These are phyloP conservation scores for Aspergillus bombycis DNA, from an alignment of 2,329 filamentous ascomycete species.

Conservation along the genomic window DNA sequence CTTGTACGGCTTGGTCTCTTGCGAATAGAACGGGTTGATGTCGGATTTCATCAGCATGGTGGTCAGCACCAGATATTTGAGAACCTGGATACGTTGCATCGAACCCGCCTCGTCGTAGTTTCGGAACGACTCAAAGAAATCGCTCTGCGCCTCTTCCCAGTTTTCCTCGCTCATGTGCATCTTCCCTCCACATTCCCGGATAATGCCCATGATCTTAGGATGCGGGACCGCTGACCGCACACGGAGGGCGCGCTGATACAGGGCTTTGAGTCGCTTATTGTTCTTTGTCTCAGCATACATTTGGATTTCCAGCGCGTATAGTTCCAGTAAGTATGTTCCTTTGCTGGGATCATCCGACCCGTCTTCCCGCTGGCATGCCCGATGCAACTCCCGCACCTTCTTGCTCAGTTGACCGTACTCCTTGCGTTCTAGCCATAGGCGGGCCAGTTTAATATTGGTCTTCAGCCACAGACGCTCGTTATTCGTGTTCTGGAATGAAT, in stretches of 20 bases:
- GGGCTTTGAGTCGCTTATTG: constrained; percentile 91
- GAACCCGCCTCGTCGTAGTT: constrained; percentile 99
- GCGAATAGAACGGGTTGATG: constrained; percentile 98
- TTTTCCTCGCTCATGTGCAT: constrained; percentile 99
- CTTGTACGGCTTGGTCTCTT: constrained; percentile 98
- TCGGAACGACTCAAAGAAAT: constrained; percentile 98
- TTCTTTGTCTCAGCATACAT: constrained; percentile 98
- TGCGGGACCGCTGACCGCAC: constrained; percentile 97
- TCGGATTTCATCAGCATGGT: constrained; percentile 98
- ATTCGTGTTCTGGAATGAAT: constrained; percentile 95
- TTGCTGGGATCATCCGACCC: constrained; percentile 85
- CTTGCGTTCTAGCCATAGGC: constrained; percentile 87
- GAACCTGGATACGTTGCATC: constrained; percentile 91
- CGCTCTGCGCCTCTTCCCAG: constrained; percentile 94
- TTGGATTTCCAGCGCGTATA: constrained; percentile 96
- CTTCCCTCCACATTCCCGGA: constrained; percentile 96
- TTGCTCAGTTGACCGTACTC: constrained; percentile 79
- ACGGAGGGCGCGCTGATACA: constrained; percentile 88
- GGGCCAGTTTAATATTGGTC: constrained; percentile 95
- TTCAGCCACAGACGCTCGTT: constrained; percentile 97
- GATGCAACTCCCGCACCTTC: constrained; percentile 87
- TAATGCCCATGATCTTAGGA: constrained; percentile 98
- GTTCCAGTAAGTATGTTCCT: constrained; percentile 92
- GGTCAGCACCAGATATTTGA: constrained; percentile 94
- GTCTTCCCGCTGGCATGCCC: constrained; percentile 82